These are phyloP conservation scores for Ophiostoma populinum DNA, from an alignment of 2,329 filamentous ascomycete species.

Conservation along the genomic window DNA sequence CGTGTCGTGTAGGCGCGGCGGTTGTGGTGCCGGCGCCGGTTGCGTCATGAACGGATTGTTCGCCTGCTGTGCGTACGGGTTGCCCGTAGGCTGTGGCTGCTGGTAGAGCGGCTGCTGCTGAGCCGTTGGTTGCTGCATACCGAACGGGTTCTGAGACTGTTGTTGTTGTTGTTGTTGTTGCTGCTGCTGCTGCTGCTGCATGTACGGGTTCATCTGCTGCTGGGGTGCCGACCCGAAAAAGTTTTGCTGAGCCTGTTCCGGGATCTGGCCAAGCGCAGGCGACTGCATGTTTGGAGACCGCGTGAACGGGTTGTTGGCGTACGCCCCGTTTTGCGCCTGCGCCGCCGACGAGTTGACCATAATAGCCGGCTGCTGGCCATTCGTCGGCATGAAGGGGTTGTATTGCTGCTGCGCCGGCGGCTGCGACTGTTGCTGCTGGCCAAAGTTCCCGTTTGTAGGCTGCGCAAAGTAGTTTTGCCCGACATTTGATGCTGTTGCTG, in stretches of 20 bases:
- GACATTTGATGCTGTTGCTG: not conserved
- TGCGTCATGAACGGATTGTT: slow-evolving; percentile 18
- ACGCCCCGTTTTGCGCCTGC: slow-evolving; percentile 15
- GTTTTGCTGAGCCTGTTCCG: slow-evolving; percentile 30
- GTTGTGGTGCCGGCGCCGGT: slow-evolving; percentile 17
- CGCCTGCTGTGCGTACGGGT: slow-evolving; percentile 6
- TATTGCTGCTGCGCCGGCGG: slow-evolving; percentile 19
- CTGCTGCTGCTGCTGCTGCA: not conserved
- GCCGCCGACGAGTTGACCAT: slow-evolving; percentile 26
- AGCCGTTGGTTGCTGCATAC: slow-evolving; percentile 10
- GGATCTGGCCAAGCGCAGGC: slow-evolving; percentile 32
- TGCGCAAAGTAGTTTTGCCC: slow-evolving; percentile 8
- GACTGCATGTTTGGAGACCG: slow-evolving; percentile 33
- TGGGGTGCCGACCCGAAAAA: slow-evolving; percentile 18
- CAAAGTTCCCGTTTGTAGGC: not conserved
- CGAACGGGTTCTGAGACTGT: not conserved
- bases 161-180: slow-evolving; percentile 2
- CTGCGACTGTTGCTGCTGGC: slow-evolving; percentile 10
- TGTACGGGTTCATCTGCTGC: slow-evolving; percentile 9
- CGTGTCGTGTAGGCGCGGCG: slow-evolving; percentile 43
- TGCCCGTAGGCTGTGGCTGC: slow-evolving; percentile 10
- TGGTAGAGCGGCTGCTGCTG: slow-evolving; percentile 19
- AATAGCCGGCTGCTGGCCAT: slow-evolving; percentile 17
- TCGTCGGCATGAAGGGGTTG: slow-evolving; percentile 8
- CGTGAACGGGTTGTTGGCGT: slow-evolving; percentile 28